Evolutionary conservation across 2,329 filamentous ascomycete species (phyloP).

Genomic region (Fusarium pseudograminearum): DNA sequence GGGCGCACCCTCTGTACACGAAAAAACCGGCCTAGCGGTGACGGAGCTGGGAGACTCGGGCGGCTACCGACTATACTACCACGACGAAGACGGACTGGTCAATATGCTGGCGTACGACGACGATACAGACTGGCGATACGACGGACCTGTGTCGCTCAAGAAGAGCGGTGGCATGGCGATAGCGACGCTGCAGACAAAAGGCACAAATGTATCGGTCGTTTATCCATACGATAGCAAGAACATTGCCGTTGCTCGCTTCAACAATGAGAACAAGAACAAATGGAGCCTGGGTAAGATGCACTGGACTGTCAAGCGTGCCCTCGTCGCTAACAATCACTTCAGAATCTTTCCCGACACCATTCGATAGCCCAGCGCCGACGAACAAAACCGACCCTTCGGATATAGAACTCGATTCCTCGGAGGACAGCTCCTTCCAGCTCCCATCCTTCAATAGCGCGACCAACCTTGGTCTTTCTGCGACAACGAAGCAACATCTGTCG

Average conservation of each 20-base stretch:
- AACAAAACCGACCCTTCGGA: slow-evolving; percentile 24
- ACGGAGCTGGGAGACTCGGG: slow-evolving; percentile 36
- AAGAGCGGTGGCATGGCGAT: slow-evolving; percentile 13
- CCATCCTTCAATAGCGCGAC: slow-evolving; percentile 7
- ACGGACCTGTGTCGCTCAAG: slow-evolving; percentile 32
- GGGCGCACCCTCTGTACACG: slow-evolving; percentile 28
- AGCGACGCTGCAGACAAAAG: slow-evolving; percentile 17
- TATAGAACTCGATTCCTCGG: slow-evolving; percentile 18
- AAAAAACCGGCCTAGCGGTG: slow-evolving; percentile 31
- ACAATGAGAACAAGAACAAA: slow-evolving; percentile 26
- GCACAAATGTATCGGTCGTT: slow-evolving; percentile 31
- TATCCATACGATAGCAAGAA: slow-evolving; percentile 35
- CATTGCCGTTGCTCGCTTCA: slow-evolving; percentile 16
- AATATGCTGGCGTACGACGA: slow-evolving; percentile 38
- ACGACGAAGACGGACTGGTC: slow-evolving; percentile 30
- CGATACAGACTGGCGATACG: slow-evolving; percentile 40
- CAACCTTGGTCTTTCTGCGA: slow-evolving; percentile 4
- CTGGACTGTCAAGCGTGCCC: rapidly evolving
- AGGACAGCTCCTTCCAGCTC: neutral
- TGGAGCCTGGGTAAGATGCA: slow-evolving; percentile 14
- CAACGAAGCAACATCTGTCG: neutral
- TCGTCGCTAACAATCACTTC: neutral
- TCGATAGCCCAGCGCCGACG: slow-evolving; percentile 30
- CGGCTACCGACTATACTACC: slow-evolving; percentile 38
- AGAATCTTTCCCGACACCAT: slow-evolving; percentile 33